A percentile compares a stretch with the other conserved stretches of the same genome.
phyloP scores from a whole-genome alignment of 2,329 filamentous ascomycete genomes.

The Aspergillus ustus region DNA sequence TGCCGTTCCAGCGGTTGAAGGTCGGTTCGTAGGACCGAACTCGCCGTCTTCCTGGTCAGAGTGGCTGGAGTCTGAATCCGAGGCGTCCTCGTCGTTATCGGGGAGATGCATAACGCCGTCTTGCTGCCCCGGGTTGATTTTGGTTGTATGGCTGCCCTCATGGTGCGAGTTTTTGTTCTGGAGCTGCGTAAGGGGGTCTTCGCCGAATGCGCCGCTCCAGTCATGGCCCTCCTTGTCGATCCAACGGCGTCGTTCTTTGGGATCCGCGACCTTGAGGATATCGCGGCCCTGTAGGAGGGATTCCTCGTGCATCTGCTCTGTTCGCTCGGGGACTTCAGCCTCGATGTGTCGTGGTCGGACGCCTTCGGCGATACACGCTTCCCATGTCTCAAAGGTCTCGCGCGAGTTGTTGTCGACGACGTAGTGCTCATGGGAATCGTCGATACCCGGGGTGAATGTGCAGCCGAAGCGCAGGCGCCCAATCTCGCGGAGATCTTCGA shows the following conservation, averaged over 20 bases:
- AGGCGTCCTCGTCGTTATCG: conserved; percentile 11
- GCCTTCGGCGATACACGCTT: conserved; percentile 86
- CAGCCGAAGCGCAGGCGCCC: conserved; percentile 80
- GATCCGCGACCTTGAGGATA: conserved; percentile 71
- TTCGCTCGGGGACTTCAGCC: conserved; percentile 71
- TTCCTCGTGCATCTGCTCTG: conserved; percentile 78
- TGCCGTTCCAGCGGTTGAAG: background rate
- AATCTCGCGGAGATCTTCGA: conserved; percentile 76
- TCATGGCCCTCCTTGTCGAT: conserved; percentile 78
- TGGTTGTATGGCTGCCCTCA: background rate
- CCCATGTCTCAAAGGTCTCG: conserved; percentile 94
- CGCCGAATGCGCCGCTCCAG: conserved; percentile 84
- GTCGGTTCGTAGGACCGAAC: background rate
- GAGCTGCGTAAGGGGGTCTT: conserved; percentile 70
- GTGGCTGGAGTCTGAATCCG: conserved; percentile 26
- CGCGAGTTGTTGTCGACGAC: conserved; percentile 85
- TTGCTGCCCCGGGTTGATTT: background rate
- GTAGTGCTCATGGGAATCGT: conserved; percentile 81
- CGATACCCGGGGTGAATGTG: conserved; percentile 87
- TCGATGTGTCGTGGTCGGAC: conserved; percentile 73
- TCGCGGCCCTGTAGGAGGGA: conserved; percentile 80
- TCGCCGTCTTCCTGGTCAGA: background rate
- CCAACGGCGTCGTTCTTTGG: conserved; percentile 74
- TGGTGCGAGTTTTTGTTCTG: conserved; percentile 10
- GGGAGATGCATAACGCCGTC: conserved; percentile 5